Base-by-base conservation (phyloP, 1,284 basidiomycete species). In the Prillingera fragicola region DNA sequence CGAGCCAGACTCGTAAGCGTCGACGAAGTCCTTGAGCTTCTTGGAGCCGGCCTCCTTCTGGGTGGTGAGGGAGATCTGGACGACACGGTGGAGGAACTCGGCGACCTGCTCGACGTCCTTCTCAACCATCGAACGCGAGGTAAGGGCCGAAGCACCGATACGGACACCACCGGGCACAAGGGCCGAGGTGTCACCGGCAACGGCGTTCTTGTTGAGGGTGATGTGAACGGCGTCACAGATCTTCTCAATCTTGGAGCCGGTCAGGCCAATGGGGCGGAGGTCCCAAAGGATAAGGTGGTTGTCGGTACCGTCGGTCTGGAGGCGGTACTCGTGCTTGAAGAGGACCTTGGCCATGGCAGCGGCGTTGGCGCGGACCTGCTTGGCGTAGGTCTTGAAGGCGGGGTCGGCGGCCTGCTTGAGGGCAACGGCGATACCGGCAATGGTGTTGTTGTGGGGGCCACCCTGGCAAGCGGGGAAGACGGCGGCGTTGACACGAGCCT, bases 401-500 rank as follows among this genome's bases (percentile, higher is more conserved):
- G 94, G 95, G 67, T 87, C 83, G 55, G 85, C 78, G 29, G 83
- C 95, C 73, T 98, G 95, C 67, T 86, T 84, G 56, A 99, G 83
- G n/a, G 95, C 80, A 17, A 92, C 94, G 44, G 92, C 92, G 57
- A 99, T 80, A 69, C 83, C 90, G 41, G 94, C 94, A 52, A 99
- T 98, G 57, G 95, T 91, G 78, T 97, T 94, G 79, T 98, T 98
- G 80, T 98, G 95, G 38, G 95, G 95, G 41, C 95, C 95, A 75
- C 95, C 95, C 77, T 98, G 95, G 81, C 94, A 98, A 34, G 95
- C 95, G 46, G 95, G 95, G 84, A 99, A 99, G 59, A 99, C 95
- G 53, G 95, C 91, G 36, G 92, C 88, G 73, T 98, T 98, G 65
- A 99, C 84, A 45, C 90, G 85, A 42, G 86, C 86, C 80, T 98